Evolutionary conservation across 495 filamentous ascomycete genomes (phyloP), one percentile per base, ranked within the genome.

Genomic region (Aspergillus cavernicola): DNA sequence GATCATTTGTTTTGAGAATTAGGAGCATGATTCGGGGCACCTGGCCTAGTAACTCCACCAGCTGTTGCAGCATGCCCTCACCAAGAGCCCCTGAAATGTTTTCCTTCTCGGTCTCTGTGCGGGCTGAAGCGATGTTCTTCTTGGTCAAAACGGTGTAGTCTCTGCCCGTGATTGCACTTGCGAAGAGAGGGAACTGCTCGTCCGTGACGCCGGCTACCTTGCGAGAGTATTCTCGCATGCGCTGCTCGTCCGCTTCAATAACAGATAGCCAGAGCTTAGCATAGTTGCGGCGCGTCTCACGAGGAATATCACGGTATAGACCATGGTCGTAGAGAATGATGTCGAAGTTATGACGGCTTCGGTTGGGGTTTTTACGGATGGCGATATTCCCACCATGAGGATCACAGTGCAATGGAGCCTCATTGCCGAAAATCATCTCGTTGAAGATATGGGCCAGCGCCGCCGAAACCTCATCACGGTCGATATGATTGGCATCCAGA

Each of bases 321-420:
- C 95, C 95, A 68, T 99, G 95, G 62, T 99, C 95, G 66, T 96
- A 96, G n/a, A 98, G 80, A 55, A 99, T 87, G 55, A 99, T 86
- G 62, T 99, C 95, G 61, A 99, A 99, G 64, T 96, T 96, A n/a
- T 80, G 81, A 28, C 72, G 69, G 15, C 76, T 67, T 23, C 83
- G 73, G 6, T 66, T 67, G 13, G 71, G 58, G 59, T 90, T 92
- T 60, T 83, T 81, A 23, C 93, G 83, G 55, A 99, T 90, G 23
- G 95, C 93, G 24, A 97, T 89, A 66, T 99, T 99, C 26, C 95
- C 95, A 48, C 92, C 93, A 62, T 99, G 95, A 3, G 95, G 95
- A 63, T 99, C 95, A 67, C 95, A 99, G 72, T 99, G 95, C 29
- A 99, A 75, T 0, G 92, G 89, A 2, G 93, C 92, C 54, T 85